Evolutionary conservation across 1,284 basidiomycete species (phyloP).

Genomic region (Trichosporon coremiiforme): DNA sequence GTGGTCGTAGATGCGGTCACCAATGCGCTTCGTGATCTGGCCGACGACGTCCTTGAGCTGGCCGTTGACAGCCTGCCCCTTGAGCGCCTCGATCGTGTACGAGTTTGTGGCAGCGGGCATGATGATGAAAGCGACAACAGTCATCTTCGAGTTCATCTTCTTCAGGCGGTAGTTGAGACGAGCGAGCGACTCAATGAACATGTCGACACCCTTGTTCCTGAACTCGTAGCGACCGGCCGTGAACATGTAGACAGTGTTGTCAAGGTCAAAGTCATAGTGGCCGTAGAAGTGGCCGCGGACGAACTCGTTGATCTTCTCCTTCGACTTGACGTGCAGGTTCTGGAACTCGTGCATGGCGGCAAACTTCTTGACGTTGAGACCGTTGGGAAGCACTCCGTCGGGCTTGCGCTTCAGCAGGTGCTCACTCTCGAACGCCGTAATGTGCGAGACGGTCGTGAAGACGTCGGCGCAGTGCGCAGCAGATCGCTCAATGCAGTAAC

Average conservation of each 20-base stretch:
- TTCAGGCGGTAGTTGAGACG: constrained; percentile 88
- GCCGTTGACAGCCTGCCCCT: constrained; percentile 97
- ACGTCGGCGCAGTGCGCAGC: constrained; percentile 95
- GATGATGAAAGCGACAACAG: constrained; percentile 97
- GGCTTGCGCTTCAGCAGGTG: constrained; percentile 93
- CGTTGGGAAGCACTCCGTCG: constrained; percentile 97
- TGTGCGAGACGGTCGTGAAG: constrained; percentile 96
- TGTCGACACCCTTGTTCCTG: constrained; percentile 98
- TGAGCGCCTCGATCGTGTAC: constrained; percentile 96
- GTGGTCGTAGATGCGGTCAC: constrained; percentile 87
- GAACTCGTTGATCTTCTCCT: constrained; percentile 98
- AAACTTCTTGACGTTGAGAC: constrained; percentile 96
- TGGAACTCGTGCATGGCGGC: constrained; percentile 96
- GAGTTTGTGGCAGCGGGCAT: constrained; percentile 96
- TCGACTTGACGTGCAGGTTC: constrained; percentile 87
- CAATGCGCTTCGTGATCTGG: constrained; percentile 90
- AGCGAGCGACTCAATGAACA: constrained; percentile 97
- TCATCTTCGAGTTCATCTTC: constrained; percentile 73
- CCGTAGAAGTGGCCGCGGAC: constrained; percentile 97
- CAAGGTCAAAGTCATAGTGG: constrained; percentile 91
- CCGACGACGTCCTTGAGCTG: constrained; percentile 92
- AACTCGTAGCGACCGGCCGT: constrained; percentile 99
- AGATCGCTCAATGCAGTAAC: constrained; percentile 96
- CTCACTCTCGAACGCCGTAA: constrained; percentile 95
- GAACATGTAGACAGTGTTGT: constrained; percentile 98